Conservation (phyloP, 805 yeast genomes). For the Spencermartinsiella europaea region DNA sequence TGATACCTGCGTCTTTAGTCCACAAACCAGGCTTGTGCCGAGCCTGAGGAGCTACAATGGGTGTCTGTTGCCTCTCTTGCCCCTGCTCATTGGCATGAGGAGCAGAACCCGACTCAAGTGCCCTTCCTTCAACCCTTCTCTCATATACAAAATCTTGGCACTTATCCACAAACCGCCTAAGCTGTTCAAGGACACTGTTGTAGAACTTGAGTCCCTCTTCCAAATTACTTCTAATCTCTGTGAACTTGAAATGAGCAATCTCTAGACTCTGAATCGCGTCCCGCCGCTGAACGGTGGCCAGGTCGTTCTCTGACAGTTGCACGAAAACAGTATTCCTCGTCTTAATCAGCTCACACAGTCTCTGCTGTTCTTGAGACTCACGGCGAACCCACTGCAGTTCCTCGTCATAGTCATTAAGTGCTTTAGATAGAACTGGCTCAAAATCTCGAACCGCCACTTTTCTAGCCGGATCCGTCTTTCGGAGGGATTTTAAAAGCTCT, state of each 20-base stretch:
- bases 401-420: slow-evolving; percentile 40
- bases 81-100: slow-evolving; percentile 12
- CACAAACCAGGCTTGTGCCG: slow-evolving; percentile 7
- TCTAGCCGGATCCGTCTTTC: not conserved
- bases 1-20: slow-evolving; percentile 7
- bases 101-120: slow-evolving; percentile 35
- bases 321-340: slow-evolving; percentile 21
- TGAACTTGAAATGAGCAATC: slow-evolving; percentile 43
- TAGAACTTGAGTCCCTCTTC: slow-evolving; percentile 70
- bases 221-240: slow-evolving; percentile 54
- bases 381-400: slow-evolving; percentile 47
- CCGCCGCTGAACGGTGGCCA: slow-evolving; percentile 38
- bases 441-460: slow-evolving; percentile 18
- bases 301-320: slow-evolving; percentile 23
- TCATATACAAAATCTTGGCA: slow-evolving; percentile 48
- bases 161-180: slow-evolving; percentile 41
- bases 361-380: slow-evolving; percentile 36
- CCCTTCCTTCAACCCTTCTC: slow-evolving; percentile 50
- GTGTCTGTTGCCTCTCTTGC: slow-evolving; percentile 1
- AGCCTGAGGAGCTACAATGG: slow-evolving; percentile 10
- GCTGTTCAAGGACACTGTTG: slow-evolving; percentile 48
- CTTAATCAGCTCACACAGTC: slow-evolving; percentile 37
- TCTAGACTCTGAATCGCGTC: slow-evolving; percentile 49
- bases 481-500: not conserved
- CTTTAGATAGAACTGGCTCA: slow-evolving; percentile 23